These are phyloP conservation scores for Lipomyces anomalus DNA, from an alignment of 805 yeast species.

Conservation along the genomic window DNA sequence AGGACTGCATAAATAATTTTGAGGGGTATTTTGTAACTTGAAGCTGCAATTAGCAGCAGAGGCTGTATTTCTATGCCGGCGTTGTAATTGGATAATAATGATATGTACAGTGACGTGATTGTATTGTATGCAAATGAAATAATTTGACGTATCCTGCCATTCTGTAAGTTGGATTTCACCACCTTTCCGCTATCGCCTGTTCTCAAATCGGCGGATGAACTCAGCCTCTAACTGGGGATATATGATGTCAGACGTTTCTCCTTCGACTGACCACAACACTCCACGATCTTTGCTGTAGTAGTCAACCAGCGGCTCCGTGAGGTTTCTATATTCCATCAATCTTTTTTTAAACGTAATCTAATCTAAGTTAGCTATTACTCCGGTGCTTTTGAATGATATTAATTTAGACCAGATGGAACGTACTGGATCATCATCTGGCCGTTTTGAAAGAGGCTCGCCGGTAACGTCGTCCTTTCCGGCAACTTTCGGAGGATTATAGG, in stretches of 20 bases:
- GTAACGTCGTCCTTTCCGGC: conserved; percentile 82
- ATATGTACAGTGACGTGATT: no score
- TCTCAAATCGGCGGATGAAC: conserved; percentile 37
- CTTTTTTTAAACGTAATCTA: conserved; percentile 60
- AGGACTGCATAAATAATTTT: no score
- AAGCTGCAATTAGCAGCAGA: no score
- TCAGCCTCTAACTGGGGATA: conserved; percentile 57
- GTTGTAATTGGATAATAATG: no score
- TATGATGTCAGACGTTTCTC: conserved; percentile 78
- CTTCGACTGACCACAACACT: conserved; percentile 49
- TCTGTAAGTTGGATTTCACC: not conserved
- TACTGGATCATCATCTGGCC: conserved; percentile 72
- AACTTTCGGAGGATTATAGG: conserved; percentile 82
- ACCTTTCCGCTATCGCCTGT: no score
- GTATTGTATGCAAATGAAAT: not conserved
- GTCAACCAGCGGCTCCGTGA: conserved; percentile 58
- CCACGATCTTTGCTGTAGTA: conserved; percentile 51
- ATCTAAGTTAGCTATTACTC: not conserved
- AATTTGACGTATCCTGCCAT: not conserved
- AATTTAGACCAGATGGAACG: conserved; percentile 2
- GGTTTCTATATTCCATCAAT: conserved; percentile 53
- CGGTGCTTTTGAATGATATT: no score
- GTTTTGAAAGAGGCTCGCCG: conserved; percentile 74
- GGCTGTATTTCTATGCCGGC: no score
- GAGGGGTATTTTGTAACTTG: not conserved